Conservation (phyloP, 1,284 basidiomycete genomes). For the Puccinia coronata region DNA sequence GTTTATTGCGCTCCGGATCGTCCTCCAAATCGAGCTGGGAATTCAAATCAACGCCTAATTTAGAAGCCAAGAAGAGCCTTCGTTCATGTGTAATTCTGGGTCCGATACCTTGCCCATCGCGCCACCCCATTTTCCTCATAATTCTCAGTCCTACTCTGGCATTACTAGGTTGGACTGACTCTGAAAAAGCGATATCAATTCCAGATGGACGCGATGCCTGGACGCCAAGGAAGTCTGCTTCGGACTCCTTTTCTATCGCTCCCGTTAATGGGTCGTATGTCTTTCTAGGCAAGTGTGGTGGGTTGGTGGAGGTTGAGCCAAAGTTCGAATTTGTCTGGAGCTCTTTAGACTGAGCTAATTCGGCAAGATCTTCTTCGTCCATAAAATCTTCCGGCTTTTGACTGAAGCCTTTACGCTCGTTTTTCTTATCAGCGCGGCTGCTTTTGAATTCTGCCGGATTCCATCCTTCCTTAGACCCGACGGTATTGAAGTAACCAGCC, state of each 20-base stretch:
- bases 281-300: not conserved
- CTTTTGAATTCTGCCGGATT: constrained; percentile 74
- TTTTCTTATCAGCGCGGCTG: constrained; percentile 72
- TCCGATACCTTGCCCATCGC: constrained; percentile 85
- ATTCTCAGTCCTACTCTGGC: constrained; percentile 68
- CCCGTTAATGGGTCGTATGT: constrained; percentile 51
- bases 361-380: constrained; percentile 96
- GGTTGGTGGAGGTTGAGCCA: constrained; percentile 43
- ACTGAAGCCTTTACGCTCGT: constrained; percentile 62
- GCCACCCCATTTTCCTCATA: constrained; percentile 93
- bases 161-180: constrained; percentile 54
- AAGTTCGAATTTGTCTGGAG: constrained; percentile 58
- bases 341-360: constrained; percentile 70
- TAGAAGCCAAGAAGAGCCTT: constrained; percentile 66
- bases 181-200: constrained; percentile 53
- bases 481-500: constrained; percentile 94
- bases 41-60: constrained; percentile 51
- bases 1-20: constrained; percentile 77
- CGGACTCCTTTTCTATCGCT: constrained; percentile 69
- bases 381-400: constrained; percentile 84
- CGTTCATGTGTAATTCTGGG: constrained; percentile 80
- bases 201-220: constrained; percentile 44
- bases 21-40: constrained; percentile 57
- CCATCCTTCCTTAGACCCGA: constrained; percentile 99
- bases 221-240: constrained; percentile 61